Percentiles rank a stretch among this genome's conserved stretches.
Evolutionary conservation across 495 filamentous ascomycete genomes (phyloP).

Genomic region (Durotheca rogersii): DNA sequence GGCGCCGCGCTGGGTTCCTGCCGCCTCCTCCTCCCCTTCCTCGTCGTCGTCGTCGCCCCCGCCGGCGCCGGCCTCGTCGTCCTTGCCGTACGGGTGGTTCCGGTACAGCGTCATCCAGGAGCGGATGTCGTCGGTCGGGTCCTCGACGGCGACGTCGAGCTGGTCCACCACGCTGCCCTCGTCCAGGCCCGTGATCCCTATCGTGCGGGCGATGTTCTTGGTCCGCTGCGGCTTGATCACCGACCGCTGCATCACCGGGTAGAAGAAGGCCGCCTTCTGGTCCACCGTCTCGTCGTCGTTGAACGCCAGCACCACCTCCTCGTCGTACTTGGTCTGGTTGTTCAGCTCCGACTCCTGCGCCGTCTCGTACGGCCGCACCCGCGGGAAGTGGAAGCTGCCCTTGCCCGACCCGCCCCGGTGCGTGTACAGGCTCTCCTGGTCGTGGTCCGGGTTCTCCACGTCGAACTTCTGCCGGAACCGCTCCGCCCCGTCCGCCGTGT

Average conservation of each 20-base stretch:
- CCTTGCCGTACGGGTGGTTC: slow-evolving; percentile 42
- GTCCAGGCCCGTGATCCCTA: slow-evolving; percentile 41
- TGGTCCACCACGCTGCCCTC: slow-evolving; percentile 46
- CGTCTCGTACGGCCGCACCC: slow-evolving; percentile 82
- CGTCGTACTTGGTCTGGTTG: slow-evolving; percentile 62
- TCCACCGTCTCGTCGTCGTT: slow-evolving; percentile 46
- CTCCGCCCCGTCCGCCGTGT: slow-evolving; percentile 54
- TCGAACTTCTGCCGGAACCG: slow-evolving; percentile 74
- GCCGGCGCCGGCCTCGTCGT: slow-evolving; percentile 22
- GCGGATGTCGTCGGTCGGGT: slow-evolving; percentile 43
- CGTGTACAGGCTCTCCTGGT: slow-evolving; percentile 68
- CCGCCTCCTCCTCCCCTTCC: slow-evolving; percentile 4
- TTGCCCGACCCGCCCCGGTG: slow-evolving; percentile 40
- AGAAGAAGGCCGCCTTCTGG: slow-evolving; percentile 81
- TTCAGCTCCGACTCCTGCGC: slow-evolving; percentile 63
- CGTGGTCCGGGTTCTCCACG: slow-evolving; percentile 64
- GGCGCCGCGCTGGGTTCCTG: slow-evolving; percentile 26
- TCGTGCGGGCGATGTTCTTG: slow-evolving; percentile 54
- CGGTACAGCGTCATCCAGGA: slow-evolving; percentile 42
- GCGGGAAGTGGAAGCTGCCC: slow-evolving; percentile 68
- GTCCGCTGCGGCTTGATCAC: slow-evolving; percentile 56
- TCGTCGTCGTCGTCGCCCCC: not conserved
- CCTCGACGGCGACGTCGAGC: slow-evolving; percentile 45
- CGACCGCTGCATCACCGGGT: slow-evolving; percentile 73
- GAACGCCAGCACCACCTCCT: slow-evolving; percentile 55